Conservation (phyloP, 2,329 filamentous ascomycete species). For the Neocatenulostroma microsporum region DNA sequence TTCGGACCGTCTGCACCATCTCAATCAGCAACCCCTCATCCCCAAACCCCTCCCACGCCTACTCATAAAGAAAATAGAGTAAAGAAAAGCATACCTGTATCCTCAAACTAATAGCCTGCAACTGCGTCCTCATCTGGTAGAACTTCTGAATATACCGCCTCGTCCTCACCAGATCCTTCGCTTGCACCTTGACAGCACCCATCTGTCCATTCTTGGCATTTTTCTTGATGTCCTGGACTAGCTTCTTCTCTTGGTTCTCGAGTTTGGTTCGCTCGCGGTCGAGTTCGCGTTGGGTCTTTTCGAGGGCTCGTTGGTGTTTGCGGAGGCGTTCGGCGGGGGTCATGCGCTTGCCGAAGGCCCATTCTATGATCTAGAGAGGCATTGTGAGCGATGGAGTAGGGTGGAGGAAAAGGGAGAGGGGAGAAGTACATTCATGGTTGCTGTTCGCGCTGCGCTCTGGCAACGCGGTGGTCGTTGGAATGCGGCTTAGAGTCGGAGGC, state of each 20-base stretch:
- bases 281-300: conserved; percentile 94
- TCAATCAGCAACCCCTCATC: background rate
- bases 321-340: conserved; percentile 86
- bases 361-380: conserved; percentile 73
- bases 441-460: conserved; percentile 3
- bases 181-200: conserved; percentile 97
- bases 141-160: conserved; percentile 97
- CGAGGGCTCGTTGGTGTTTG: conserved; percentile 92
- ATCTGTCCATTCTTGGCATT: conserved; percentile 97
- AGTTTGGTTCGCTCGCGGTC: conserved; percentile 92
- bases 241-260: conserved; percentile 97
- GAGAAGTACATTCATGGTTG: conserved; percentile 50
- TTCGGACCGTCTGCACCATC: conserved; percentile 69
- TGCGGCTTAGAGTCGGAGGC: too few relatives aligned
- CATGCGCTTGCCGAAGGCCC: conserved; percentile 98
- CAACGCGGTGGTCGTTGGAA: conserved; percentile 4
- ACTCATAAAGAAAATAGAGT: background rate
- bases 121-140: conserved; percentile 93
- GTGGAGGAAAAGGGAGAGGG: background rate
- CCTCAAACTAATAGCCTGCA: conserved; percentile 89
- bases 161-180: conserved; percentile 90
- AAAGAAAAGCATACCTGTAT: conserved; percentile 66
- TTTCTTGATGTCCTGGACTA: conserved; percentile 94
- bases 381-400: background rate
- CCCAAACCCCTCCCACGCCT: background rate